Percentiles rank a stretch among this genome's conserved stretches.
phyloP scores from a whole-genome alignment of 441 rosid species.

The Gossypium lobatum region DNA sequence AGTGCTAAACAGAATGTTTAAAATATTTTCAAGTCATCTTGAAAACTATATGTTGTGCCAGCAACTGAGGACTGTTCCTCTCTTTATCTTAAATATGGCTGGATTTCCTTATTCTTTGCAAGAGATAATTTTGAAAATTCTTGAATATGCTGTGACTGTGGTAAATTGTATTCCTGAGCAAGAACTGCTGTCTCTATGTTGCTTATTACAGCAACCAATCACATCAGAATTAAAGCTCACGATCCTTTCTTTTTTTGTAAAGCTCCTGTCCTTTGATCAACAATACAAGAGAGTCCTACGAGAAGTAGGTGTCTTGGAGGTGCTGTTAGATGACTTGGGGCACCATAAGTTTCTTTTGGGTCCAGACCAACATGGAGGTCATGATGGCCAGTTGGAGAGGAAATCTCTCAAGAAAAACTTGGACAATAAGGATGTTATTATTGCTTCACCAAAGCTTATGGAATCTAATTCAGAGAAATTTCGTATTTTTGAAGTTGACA shows the following conservation, averaged over 20 bases:
- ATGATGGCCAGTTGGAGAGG: conserved; percentile 45
- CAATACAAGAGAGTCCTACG: conserved; percentile 96
- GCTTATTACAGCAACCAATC: conserved; percentile 95
- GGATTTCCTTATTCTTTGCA: conserved; percentile 92
- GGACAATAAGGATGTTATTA: conserved; percentile 71
- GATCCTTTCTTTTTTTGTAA: conserved; percentile 89
- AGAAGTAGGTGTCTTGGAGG: conserved; percentile 97
- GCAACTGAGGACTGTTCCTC: conserved; percentile 95
- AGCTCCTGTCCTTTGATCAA: conserved; percentile 96
- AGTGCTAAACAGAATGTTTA: conserved; percentile 95
- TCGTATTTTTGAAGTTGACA: conserved; percentile 85
- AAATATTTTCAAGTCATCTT: conserved; percentile 97
- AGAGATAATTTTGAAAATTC: conserved; percentile 95
- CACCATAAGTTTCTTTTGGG: conserved; percentile 90
- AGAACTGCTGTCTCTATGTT: conserved; percentile 94
- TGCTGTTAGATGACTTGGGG: conserved; percentile 89
- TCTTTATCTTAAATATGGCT: conserved; percentile 94
- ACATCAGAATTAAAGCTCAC: conserved; percentile 87
- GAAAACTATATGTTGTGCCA: conserved; percentile 95
- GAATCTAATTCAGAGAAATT: conserved; percentile 74
- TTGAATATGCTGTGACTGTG: conserved; percentile 99
- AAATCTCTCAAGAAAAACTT: conserved; percentile 85
- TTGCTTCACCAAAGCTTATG: conserved; percentile 84
- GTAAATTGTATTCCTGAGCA: conserved; percentile 99
- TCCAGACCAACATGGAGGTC: conserved; percentile 49